Base-by-base conservation (phyloP, 768 basidiomycete species). In the Sarcomyxa edulis region DNA sequence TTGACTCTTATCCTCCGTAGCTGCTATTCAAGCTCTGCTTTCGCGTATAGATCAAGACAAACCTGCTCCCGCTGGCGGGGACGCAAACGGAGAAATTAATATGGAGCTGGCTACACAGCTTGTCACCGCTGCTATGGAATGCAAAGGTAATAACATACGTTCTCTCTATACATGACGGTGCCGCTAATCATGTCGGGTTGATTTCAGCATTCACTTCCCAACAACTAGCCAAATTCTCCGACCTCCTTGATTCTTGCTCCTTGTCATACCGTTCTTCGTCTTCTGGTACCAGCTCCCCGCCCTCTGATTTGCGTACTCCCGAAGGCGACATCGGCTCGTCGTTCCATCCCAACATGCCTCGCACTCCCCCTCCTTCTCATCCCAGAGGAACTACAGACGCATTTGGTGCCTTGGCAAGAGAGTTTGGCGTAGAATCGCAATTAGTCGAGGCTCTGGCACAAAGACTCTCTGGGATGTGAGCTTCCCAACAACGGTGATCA, bases 391-490 rank as follows among this genome's bases (percentile, higher is more conserved):
- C 16, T 20, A 39, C 35, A 28, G 50, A 46, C 35, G 40, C 68
- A 51, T 38, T 77, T 54, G 68, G 68, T 32, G 69, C 72, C 16
- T 68, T 87, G n/a, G 84, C 84, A 16, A 69, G 68, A 47, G 84
- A 86, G 55, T 85, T 85, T 44, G 84, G 84, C n/a, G 68, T 86
- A 15, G 78, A 84, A 38, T 64, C 83, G 22, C 69, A 78, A 29
- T 53, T 85, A 19, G 74, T 86, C 31, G 73, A 84, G 50, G 79
- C 80, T 3, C 69, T 85, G 31, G 78, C 74, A 27, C 77, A 81
- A 44, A 70, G 82, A 35, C 63, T 85, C 26, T 56, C 59, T 28
- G 52, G 48, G 7, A 36, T 56, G 23, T 49, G 27, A n/a, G n/a
- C n/a, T n/a, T n/a, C n/a, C n/a, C n/a, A n/a, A n/a, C n/a, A n/a